Evolutionary conservation across 495 filamentous ascomycete genomes (phyloP), one percentile per base, ranked within the genome.

Genomic region (Hypomontagnella submonticulosa): DNA sequence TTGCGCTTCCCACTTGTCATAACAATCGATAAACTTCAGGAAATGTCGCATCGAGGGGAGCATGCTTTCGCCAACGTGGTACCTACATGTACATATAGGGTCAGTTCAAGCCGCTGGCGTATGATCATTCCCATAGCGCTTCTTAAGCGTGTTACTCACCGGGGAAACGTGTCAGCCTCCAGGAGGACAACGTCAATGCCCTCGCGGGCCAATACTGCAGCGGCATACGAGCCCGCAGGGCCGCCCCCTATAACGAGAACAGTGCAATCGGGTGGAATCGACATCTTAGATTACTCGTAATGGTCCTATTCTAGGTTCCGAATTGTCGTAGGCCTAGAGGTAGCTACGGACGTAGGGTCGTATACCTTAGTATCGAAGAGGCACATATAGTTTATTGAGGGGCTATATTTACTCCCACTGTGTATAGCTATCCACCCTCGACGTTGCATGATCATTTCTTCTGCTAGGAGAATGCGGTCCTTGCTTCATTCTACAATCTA

Each of bases 1-100:
- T 62, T 83, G 65, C 0, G 30, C 55, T 13, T 78, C 63, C 57
- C 82, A 85, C 13, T 57, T 76, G 0, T 74, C 48, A 13, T 84
- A 73, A 0, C 76, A 46, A 36, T 84, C 82, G 50, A 85, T 80
- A 61, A 83, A 85, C 4, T 73, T 66, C 0, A 86, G 57, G 20
- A 82, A 81, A 41, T 79, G 71, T 8, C 83, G 77, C 10, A 80
- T 72, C 0, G 83, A 86, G 0, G 82, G 65, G 9, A 85, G 69
- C 76, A 84, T 77, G 57, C 78, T 82, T 66, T 86, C 81, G 41
- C 82, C 76, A 57, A 81, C 65, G 58, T 82, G 78, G 47, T 82
- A 82, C 60, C 79, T 79, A 44, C n/a, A 37, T 10, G 44, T 27
- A 8, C 12, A 38, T 33, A 20, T 9, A 38, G 3, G 47, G 12